Base-by-base conservation (phyloP, 768 basidiomycete genomes). In the Zangia roseola region DNA sequence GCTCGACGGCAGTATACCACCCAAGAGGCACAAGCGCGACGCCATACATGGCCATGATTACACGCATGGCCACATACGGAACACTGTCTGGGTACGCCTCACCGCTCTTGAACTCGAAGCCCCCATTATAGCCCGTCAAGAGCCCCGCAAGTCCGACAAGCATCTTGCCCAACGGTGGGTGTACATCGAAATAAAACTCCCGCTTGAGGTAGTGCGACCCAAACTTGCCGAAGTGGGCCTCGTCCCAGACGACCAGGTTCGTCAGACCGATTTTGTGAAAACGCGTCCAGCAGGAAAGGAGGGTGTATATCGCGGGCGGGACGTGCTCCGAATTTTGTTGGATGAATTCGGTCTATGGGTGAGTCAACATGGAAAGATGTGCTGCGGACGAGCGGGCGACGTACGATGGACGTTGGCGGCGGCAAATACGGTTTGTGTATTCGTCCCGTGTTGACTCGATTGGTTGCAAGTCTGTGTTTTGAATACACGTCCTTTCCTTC, bases 161-260 rank as follows among this genome's bases (percentile, higher is more conserved):
- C 94, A 99, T 98, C 77, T 99, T 99, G 4, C 97, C 97, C 35
- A 99, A 78, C 0, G 97, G 97, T 6, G 97, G 97, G 61, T 99
- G 97, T 23, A 98, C 97, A 63, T 99, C 97, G 67, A 98, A 98
- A 76, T 97, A 98, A 72, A 98, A 98, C 68, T 97, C 93, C 62
- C 94, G 89, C 70, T 97, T 97, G 70, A 99, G 84, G 70, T 99
- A 98, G 70, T 97, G 88, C 43, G 91, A 91, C 43, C 92, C 97
- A 71, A 99, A 98, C 72, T 99, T 98, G 58, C 97, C 97, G 70
- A 98, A 99, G 70, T 99, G 97, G 33, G 97, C 95, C 75, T 99
- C 97, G 69, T 99, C 97, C 97, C 95, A 98, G 50, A 98, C 84
- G 69, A 99, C 95, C 55, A 80, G 64, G 62, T 87, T 80, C 28